Evolutionary conservation across 768 basidiomycete species (phyloP).

Genomic region (Crucibulum laeve): DNA sequence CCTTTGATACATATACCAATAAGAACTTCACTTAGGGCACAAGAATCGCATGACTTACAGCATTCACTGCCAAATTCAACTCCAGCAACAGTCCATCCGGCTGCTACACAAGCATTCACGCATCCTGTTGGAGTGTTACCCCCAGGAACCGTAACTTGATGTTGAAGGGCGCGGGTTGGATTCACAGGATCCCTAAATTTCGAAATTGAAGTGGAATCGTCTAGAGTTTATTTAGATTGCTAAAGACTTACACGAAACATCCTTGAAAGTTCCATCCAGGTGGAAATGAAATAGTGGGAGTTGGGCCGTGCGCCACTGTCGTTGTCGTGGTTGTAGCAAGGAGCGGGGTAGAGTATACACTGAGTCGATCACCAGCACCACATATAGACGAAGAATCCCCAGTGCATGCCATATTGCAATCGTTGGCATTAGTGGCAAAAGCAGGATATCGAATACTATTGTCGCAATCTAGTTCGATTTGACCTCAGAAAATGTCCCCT

Average conservation of each 20-base stretch:
- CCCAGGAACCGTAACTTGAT: slow-evolving; percentile 4
- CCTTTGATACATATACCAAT: neutral
- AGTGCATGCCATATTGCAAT: too few relatives aligned
- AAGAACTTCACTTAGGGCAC: neutral
- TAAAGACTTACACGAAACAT: slow-evolving; percentile 10
- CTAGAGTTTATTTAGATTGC: neutral
- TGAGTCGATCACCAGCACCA: slow-evolving; percentile 2
- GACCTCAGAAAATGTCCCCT: too few relatives aligned
- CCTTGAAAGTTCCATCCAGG: slow-evolving; percentile 6
- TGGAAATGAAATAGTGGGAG: slow-evolving; percentile 1
- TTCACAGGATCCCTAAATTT: slow-evolving; percentile 6
- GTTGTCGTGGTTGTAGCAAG: neutral
- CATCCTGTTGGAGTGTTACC: slow-evolving; percentile 9
- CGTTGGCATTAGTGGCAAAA: too few relatives aligned
- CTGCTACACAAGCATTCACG: slow-evolving; percentile 8
- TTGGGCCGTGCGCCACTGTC: neutral
- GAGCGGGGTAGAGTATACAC: slow-evolving; percentile 3
- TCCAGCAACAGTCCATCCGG: slow-evolving; percentile 8
- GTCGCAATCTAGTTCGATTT: too few relatives aligned
- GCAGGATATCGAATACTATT: too few relatives aligned
- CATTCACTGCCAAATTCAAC: slow-evolving; percentile 13
- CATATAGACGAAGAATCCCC: too few relatives aligned
- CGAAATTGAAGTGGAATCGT: neutral
- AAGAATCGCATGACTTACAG: slow-evolving; percentile 7
- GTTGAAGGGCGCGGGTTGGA: slow-evolving; percentile 7